These are phyloP conservation scores for Gloeopeniophorella convolvens DNA, from an alignment of 768 basidiomycete genomes.

Conservation along the genomic window DNA sequence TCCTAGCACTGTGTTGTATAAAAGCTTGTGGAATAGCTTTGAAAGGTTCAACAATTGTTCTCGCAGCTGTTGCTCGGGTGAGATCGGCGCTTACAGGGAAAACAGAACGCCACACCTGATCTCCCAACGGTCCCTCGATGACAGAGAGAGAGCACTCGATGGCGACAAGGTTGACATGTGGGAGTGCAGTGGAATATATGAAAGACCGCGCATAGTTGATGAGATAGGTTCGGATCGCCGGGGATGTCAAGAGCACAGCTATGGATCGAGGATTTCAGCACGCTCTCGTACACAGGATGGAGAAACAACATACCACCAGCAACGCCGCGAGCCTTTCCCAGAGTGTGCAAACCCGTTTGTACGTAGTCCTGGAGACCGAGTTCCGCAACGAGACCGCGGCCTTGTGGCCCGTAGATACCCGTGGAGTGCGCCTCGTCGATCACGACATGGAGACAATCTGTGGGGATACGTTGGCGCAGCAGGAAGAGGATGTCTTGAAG, in stretches of 20 bases:
- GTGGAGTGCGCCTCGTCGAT: slow-evolving; percentile 92
- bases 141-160: slow-evolving; percentile 10
- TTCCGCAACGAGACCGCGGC: slow-evolving; percentile 65
- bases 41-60: background rate
- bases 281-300: too few species aligned
- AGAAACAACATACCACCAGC: slow-evolving; percentile 85
- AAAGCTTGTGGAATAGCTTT: background rate
- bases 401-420: slow-evolving; percentile 76
- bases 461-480: slow-evolving; percentile 54
- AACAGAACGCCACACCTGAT: slow-evolving; percentile 6
- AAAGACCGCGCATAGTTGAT: slow-evolving; percentile 9
- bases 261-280: too few species aligned
- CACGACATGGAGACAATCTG: slow-evolving; percentile 47
- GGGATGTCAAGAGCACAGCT: slow-evolving; percentile 19
- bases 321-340: slow-evolving; percentile 84
- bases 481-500: slow-evolving; percentile 56
- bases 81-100: too few species aligned
- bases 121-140: slow-evolving; percentile 10
- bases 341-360: slow-evolving; percentile 76
- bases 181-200: slow-evolving; percentile 17
- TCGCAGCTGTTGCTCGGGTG: background rate
- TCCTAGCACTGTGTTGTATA: background rate
- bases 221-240: slow-evolving; percentile 12
- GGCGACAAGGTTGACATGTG: slow-evolving; percentile 9
- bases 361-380: slow-evolving; percentile 70